Conservation (phyloP, 2,329 filamentous ascomycete species). For the Sclerotinia glacialis region DNA sequence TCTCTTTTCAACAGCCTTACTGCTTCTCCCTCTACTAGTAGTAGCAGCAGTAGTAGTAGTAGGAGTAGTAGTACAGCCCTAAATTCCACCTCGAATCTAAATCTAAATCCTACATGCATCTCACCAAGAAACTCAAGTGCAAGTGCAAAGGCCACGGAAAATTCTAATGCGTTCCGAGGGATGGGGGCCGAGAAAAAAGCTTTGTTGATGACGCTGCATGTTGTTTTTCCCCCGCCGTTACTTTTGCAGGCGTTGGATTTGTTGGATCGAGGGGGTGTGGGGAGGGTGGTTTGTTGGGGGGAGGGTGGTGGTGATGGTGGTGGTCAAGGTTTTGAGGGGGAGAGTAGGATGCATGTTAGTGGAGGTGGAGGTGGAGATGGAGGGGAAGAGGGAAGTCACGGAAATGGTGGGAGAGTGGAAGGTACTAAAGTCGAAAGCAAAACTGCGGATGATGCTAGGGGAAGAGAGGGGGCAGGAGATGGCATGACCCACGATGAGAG, state of each 20-base stretch:
- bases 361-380: no score
- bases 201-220: conserved; percentile 60
- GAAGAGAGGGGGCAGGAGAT: neutral
- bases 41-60: no score
- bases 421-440: conserved; percentile 16
- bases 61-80: neutral
- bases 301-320: neutral
- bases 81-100: neutral
- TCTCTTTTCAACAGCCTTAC: conserved; percentile 35
- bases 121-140: neutral
- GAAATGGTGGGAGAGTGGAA: neutral
- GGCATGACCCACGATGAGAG: neutral
- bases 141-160: conserved; percentile 9
- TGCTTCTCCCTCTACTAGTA: conserved; percentile 17
- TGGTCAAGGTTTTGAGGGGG: no score
- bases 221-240: conserved; percentile 70
- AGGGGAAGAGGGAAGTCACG: conserved; percentile 17
- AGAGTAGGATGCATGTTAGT: no score
- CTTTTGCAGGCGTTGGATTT: conserved; percentile 84
- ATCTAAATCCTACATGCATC: neutral
- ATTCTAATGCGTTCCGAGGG: conserved; percentile 30
- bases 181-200: conserved; percentile 39
- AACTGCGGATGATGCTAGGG: no score
- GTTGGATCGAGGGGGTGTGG: conserved; percentile 73
- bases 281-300: conserved; percentile 46